These are phyloP conservation scores for Fusarium sp. DNA, from an alignment of 2,329 filamentous ascomycete species.

Conservation along the genomic window DNA sequence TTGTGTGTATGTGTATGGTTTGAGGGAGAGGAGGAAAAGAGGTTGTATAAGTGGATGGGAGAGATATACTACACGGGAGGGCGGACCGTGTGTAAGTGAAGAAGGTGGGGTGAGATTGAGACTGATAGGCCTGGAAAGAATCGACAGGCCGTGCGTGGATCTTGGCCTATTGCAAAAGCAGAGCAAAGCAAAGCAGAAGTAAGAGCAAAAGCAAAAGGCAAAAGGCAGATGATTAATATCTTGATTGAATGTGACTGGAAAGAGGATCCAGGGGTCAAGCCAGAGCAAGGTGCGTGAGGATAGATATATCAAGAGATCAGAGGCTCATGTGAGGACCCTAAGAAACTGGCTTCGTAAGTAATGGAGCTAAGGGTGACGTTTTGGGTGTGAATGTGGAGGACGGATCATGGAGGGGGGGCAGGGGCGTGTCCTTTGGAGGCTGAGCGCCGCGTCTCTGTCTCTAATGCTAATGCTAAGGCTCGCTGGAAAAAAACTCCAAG, in stretches of 20 bases:
- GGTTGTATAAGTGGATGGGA: conserved; percentile 9
- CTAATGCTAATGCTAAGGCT: background rate
- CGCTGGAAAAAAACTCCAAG: background rate
- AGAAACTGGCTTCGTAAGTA: conserved; percentile 47
- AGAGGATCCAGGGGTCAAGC: conserved; percentile 27
- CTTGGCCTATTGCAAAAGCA: conserved; percentile 17
- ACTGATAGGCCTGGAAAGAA: conserved; percentile 10
- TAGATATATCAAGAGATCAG: conserved; percentile 43
- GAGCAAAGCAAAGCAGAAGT: background rate
- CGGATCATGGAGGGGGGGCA: background rate
- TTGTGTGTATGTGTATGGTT: conserved; percentile 15
- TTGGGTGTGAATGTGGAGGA: conserved; percentile 39
- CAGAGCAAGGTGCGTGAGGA: conserved; percentile 35
- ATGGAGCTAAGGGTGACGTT: conserved; percentile 49
- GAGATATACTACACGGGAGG: conserved; percentile 27
- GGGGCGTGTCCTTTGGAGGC: conserved; percentile 49
- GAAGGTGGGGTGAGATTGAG: conserved; percentile 17
- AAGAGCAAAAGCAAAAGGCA: conserved; percentile 1
- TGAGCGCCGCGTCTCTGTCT: conserved; percentile 43
- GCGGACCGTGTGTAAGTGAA: conserved; percentile 31
- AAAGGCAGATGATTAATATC: conserved; percentile 26
- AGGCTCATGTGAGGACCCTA: conserved; percentile 48
- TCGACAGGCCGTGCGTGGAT: conserved; percentile 2
- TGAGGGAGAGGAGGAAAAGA: conserved; percentile 9
- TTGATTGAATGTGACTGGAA: conserved; percentile 33